Percentiles rank a stretch among this genome's conserved stretches.
Evolutionary conservation across 169 alveolate species (phyloP).

Genomic region (Plasmodium cynomolgi): DNA sequence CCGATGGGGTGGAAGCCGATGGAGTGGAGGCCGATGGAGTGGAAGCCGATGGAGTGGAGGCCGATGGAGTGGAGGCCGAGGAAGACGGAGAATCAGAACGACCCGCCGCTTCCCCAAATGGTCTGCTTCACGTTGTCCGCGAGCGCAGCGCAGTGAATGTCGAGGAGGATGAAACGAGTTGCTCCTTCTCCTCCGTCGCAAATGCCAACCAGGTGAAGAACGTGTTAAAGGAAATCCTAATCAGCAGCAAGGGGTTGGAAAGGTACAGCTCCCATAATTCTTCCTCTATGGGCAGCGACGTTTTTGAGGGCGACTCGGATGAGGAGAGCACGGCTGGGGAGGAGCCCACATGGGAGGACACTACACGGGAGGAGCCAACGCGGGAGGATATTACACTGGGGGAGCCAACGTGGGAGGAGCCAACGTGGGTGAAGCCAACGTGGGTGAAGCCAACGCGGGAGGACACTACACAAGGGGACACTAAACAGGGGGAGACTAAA

Average conservation of each 20-base stretch:
- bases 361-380: neutral
- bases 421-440: too few relatives aligned
- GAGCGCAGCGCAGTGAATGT: neutral
- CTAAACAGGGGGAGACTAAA: too few relatives aligned
- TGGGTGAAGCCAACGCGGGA: too few relatives aligned
- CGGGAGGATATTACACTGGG: neutral
- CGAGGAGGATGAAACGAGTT: slow-evolving; percentile 18
- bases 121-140: neutral
- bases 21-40: neutral
- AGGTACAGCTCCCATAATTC: neutral
- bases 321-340: neutral
- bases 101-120: neutral
- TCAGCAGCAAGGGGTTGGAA: neutral
- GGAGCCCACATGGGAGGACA: neutral
- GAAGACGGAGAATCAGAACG: neutral
- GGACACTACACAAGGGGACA: too few relatives aligned
- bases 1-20: neutral
- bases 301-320: slow-evolving; percentile 29
- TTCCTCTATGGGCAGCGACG: slow-evolving; percentile 39
- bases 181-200: slow-evolving; percentile 13
- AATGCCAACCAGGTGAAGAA: slow-evolving; percentile 5
- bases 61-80: neutral
- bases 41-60: neutral
- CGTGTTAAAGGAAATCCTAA: slow-evolving; percentile 1
- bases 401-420: too few relatives aligned